A percentile compares a stretch with the other conserved stretches of the same genome.
These are phyloP conservation scores for Salmacisia buchloeana DNA, from an alignment of 1,284 basidiomycete genomes.

Conservation along the genomic window DNA sequence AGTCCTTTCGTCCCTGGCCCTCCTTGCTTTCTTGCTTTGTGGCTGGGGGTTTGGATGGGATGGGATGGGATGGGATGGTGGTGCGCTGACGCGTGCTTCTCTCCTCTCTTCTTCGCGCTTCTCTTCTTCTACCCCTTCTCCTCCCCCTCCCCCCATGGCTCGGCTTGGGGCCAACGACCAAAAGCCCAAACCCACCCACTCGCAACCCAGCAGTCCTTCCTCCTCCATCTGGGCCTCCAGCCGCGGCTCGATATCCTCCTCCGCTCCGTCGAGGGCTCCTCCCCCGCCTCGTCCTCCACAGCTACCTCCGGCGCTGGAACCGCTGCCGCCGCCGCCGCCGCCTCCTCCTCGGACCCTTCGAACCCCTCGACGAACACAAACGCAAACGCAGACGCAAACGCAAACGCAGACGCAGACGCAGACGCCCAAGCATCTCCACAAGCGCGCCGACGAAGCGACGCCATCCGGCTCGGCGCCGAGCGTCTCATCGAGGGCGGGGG, in stretches of 20 bases:
- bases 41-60: neutral
- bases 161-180: no score
- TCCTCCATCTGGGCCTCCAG: slow-evolving; percentile 59
- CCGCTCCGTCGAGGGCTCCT: slow-evolving; percentile 40
- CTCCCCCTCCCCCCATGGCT: no score
- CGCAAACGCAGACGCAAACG: no score
- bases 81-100: no score
- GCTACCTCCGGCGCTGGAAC: no score
- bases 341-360: no score
- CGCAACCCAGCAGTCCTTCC: slow-evolving; percentile 61
- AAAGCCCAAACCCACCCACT: slow-evolving; percentile 13
- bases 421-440: no score
- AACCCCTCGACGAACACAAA: no score
- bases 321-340: no score
- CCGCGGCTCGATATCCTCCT: slow-evolving; percentile 61
- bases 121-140: neutral
- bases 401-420: no score
- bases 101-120: no score
- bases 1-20: slow-evolving; percentile 12
- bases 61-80: slow-evolving; percentile 1
- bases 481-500: slow-evolving; percentile 57
- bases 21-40: slow-evolving; percentile 60
- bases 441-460: slow-evolving; percentile 52
- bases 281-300: no score
- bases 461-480: slow-evolving; percentile 54